Evolutionary conservation across 352 stramenopile genomes (phyloP), one percentile per base, ranked within the genome.

Genomic region (Phytophthora syringae): DNA sequence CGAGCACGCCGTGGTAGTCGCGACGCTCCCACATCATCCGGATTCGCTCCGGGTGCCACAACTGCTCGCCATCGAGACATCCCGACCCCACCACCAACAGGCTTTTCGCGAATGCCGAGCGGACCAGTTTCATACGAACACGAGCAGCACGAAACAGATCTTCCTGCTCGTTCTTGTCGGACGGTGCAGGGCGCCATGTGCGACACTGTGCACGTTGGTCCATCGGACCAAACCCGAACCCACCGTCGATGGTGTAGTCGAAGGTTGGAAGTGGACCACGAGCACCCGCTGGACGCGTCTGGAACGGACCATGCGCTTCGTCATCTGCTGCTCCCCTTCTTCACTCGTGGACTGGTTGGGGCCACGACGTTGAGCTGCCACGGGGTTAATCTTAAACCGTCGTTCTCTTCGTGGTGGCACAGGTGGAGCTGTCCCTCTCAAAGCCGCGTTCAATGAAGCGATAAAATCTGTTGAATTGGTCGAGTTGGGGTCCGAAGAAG

Each of bases 1-100:
- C 86, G 9, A 95, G 47, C 34, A 95, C 86, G 10, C 84, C 86
- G 44, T 91, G 84, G 32, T 91, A 81, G 49, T 95, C 86, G 39
- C 79, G 82, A 1, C 86, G 82, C 18, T 90, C 81, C 85, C 82
- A 93, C 85, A 93, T 93, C 52, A 87, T 75, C 7, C 75, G 79
- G 49, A 94, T 94, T 7, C 83, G 81, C 42, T 89, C 82, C 9
- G 85, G 83, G 30, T 94, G 81, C 85, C 85, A 94, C 36, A 94
- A 76, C 34, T 88, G 66, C 42, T 90, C 79, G 40, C 82, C 80
- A 43, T 92, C 82, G 7, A 92, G 71, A 24, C 65, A 72, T 60
- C 73, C 60, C 63, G 74, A 18, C 49, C 60, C 45, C 60, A 77
- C 54, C 59, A 53, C 2, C 47, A 73, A 54, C 70, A 65, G 49